Conservation (phyloP, 2,329 filamentous ascomycete genomes). For the Beauveria caledonica region DNA sequence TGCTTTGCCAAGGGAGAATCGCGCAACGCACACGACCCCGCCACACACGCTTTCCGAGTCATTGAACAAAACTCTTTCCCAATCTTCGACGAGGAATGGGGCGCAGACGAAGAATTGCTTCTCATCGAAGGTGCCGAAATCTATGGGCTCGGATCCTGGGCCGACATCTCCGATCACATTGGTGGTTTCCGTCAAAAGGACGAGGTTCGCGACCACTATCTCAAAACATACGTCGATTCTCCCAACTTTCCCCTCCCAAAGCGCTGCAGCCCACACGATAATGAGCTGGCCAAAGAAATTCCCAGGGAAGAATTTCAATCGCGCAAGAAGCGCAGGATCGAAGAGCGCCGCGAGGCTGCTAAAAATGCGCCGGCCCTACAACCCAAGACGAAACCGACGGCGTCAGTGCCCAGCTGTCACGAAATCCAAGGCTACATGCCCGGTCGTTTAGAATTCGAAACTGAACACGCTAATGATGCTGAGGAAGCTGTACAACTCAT, state of each 20-base stretch:
- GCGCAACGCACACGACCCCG: conserved; percentile 77
- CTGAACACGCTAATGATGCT: conserved; percentile 93
- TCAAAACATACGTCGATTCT: conserved; percentile 78
- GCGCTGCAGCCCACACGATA: conserved; percentile 76
- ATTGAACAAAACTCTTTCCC: conserved; percentile 98
- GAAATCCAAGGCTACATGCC: conserved; percentile 99
- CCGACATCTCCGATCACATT: conserved; percentile 96
- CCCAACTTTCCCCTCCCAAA: conserved; percentile 78
- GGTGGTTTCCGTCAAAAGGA: conserved; percentile 91
- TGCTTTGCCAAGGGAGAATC: conserved; percentile 81
- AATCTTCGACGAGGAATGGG: conserved; percentile 92
- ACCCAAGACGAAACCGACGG: conserved; percentile 92
- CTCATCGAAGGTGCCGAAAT: conserved; percentile 90
- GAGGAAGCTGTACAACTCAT: conserved; percentile 97
- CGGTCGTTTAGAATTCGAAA: conserved; percentile 93
- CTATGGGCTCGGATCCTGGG: conserved; percentile 94
- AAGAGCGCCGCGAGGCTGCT: conserved; percentile 78
- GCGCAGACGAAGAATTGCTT: conserved; percentile 91
- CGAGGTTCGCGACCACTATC: conserved; percentile 91
- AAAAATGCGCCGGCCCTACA: conserved; percentile 77
- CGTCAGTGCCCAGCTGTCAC: conserved; percentile 90
- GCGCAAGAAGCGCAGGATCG: conserved; percentile 86
- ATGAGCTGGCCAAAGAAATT: conserved; percentile 66
- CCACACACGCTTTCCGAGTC: conserved; percentile 80
- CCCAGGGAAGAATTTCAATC: conserved; percentile 89